Percentiles rank a stretch among this genome's conserved stretches.
These are phyloP conservation scores for Myriosclerotinia curreyana DNA, from an alignment of 2,329 filamentous ascomycete genomes.

Conservation along the genomic window DNA sequence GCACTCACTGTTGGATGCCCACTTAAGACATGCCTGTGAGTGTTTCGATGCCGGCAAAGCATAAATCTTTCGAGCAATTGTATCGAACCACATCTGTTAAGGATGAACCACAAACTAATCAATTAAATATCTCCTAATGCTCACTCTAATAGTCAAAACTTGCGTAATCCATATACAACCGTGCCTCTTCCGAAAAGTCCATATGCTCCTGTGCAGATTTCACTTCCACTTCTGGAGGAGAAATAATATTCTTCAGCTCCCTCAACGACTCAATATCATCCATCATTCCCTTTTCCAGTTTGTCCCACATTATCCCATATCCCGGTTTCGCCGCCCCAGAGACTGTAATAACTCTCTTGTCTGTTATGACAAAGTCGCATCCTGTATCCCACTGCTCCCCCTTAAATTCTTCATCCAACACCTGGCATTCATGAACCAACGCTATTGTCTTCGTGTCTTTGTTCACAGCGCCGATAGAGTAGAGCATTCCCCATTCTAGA, in stretches of 20 bases:
- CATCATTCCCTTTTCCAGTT: conserved; percentile 40
- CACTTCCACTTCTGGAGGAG: conserved; percentile 16
- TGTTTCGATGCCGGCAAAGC: not conserved
- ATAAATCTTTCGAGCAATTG: not conserved
- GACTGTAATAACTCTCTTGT: conserved; percentile 38
- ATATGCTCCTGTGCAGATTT: conserved; percentile 18
- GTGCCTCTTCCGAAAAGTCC: conserved; percentile 17
- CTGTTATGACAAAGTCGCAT: conserved; percentile 44
- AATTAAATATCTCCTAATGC: not conserved
- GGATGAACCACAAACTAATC: too few species aligned
- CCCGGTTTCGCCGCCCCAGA: conserved; percentile 39
- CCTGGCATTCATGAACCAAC: conserved; percentile 45
- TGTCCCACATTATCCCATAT: conserved; percentile 42
- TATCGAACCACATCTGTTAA: not conserved
- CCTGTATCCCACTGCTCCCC: conserved; percentile 43
- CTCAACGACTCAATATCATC: conserved; percentile 39
- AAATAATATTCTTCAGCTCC: conserved; percentile 24
- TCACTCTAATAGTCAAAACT: conserved; percentile 14
- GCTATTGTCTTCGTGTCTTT: conserved; percentile 37
- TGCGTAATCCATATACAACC: conserved; percentile 20
- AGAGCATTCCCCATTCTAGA: conserved; percentile 45
- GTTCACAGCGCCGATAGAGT: conserved; percentile 38
- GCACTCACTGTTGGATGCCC: too few species aligned
- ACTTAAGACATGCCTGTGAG: not conserved
- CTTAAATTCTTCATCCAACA: conserved; percentile 41